Evolutionary conservation across 2,329 filamentous ascomycete species (phyloP).

Genomic region (Ophioceras dolichostomum): DNA sequence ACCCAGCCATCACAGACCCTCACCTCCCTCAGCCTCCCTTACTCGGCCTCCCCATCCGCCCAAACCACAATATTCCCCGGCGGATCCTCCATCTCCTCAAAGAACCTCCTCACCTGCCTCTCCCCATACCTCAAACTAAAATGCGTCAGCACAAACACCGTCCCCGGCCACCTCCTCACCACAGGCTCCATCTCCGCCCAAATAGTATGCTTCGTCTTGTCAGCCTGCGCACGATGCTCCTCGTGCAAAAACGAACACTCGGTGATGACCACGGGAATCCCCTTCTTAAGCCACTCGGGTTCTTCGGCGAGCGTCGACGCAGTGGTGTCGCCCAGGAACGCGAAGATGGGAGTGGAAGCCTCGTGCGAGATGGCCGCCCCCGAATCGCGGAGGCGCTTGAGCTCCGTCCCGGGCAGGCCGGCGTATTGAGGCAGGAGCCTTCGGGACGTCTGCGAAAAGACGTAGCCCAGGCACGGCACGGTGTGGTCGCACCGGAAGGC

Average conservation of each 20-base stretch:
- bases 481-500: slow-evolving; percentile 33
- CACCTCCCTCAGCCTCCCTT: too few species aligned
- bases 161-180: slow-evolving; percentile 26
- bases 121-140: slow-evolving; percentile 33
- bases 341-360: slow-evolving; percentile 26
- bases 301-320: slow-evolving; percentile 23
- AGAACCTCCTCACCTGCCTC: slow-evolving; percentile 25
- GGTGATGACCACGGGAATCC: slow-evolving; percentile 31
- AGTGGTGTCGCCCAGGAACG: slow-evolving; percentile 35
- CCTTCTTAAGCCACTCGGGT: slow-evolving; percentile 7
- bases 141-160: slow-evolving; percentile 33
- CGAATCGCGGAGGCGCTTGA: slow-evolving; percentile 21
- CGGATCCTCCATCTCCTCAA: slow-evolving; percentile 22
- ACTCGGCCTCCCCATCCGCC: slow-evolving; percentile 22
- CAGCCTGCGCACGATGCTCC: slow-evolving; percentile 28
- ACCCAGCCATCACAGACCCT: too few species aligned
- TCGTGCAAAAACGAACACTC: slow-evolving; percentile 35
- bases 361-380: slow-evolving; percentile 26
- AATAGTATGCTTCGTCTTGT: slow-evolving; percentile 32
- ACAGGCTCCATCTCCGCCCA: slow-evolving; percentile 33
- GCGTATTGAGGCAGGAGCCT: slow-evolving; percentile 25
- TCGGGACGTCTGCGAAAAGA: slow-evolving; percentile 26
- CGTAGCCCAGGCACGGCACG: slow-evolving; percentile 33
- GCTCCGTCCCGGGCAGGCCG: slow-evolving; percentile 19
- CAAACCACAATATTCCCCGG: slow-evolving; percentile 33